phyloP scores from a whole-genome alignment of 2,329 filamentous ascomycete species.

The Sporothrix brasiliensis region DNA sequence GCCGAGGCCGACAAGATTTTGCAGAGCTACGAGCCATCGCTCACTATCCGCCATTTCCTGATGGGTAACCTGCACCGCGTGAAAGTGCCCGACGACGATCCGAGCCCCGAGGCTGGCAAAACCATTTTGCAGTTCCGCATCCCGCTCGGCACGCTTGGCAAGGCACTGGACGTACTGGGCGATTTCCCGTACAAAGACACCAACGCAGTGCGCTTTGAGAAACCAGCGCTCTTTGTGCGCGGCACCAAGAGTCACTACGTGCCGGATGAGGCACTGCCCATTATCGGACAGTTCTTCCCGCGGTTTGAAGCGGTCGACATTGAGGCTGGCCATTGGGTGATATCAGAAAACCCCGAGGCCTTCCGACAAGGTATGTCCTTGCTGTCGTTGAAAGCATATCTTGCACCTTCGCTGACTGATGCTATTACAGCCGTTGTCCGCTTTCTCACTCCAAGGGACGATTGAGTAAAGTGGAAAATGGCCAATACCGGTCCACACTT shows the following conservation, averaged over 20 bases:
- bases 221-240: slow-evolving; percentile 78
- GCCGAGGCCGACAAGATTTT: slow-evolving; percentile 81
- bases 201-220: slow-evolving; percentile 67
- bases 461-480: background rate
- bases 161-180: slow-evolving; percentile 72
- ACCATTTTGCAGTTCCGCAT: slow-evolving; percentile 71
- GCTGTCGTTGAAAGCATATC: slow-evolving; percentile 16
- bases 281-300: slow-evolving; percentile 81
- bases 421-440: slow-evolving; percentile 41
- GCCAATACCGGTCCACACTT: no score
- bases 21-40: slow-evolving; percentile 69
- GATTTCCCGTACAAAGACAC: slow-evolving; percentile 87
- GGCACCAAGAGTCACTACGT: slow-evolving; percentile 79
- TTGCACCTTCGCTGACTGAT: slow-evolving; percentile 14
- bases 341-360: slow-evolving; percentile 80
- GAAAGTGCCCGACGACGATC: slow-evolving; percentile 35
- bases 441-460: slow-evolving; percentile 44
- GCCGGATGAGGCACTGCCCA: slow-evolving; percentile 76
- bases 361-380: slow-evolving; percentile 67
- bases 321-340: slow-evolving; percentile 83
- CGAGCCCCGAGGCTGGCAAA: slow-evolving; percentile 34
- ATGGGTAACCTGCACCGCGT: slow-evolving; percentile 77
- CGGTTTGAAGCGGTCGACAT: slow-evolving; percentile 72
- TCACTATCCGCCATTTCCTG: slow-evolving; percentile 86
- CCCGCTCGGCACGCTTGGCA: slow-evolving; percentile 70